Evolutionary conservation across 345 rosid genomes (phyloP).

Genomic region (Salix udensis): DNA sequence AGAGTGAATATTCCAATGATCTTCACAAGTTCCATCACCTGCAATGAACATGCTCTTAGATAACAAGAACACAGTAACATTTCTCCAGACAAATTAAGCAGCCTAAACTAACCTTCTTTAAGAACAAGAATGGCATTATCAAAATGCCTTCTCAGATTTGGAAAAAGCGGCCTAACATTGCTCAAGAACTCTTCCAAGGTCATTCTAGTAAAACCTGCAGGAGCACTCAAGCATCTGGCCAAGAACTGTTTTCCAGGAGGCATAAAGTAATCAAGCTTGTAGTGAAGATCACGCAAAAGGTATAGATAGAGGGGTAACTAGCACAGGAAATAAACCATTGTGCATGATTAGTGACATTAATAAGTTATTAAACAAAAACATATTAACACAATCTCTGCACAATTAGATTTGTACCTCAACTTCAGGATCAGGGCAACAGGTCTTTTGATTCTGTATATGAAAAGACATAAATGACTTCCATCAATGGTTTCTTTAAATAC

Average conservation of each 20-base stretch:
- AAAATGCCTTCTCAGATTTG: conserved; percentile 51
- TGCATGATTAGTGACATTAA: background rate
- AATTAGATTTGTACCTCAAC: conserved; percentile 53
- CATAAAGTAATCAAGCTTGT: conserved; percentile 60
- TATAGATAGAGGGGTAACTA: conserved; percentile 66
- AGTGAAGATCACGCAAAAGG: conserved; percentile 63
- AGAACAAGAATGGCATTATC: conserved; percentile 47
- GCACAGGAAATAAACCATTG: conserved; percentile 27
- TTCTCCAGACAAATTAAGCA: conserved; percentile 11
- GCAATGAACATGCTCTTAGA: conserved; percentile 20
- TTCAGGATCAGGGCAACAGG: conserved; percentile 56
- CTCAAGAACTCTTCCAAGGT: conserved; percentile 43
- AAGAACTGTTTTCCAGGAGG: conserved; percentile 35
- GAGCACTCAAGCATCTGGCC: conserved; percentile 35
- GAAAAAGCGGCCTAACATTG: conserved; percentile 46
- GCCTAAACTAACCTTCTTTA: conserved; percentile 47
- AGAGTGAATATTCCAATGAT: conserved; percentile 60
- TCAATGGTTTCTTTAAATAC: background rate
- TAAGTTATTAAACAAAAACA: background rate
- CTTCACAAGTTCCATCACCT: conserved; percentile 64
- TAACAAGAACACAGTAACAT: conserved; percentile 10
- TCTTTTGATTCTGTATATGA: conserved; percentile 46
- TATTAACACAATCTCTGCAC: background rate
- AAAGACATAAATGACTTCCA: conserved; percentile 13
- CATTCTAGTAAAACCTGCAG: conserved; percentile 38